Base-by-base conservation (phyloP, 2,329 filamentous ascomycete species). In the Ophiocordyceps camponoti-saundersi region DNA sequence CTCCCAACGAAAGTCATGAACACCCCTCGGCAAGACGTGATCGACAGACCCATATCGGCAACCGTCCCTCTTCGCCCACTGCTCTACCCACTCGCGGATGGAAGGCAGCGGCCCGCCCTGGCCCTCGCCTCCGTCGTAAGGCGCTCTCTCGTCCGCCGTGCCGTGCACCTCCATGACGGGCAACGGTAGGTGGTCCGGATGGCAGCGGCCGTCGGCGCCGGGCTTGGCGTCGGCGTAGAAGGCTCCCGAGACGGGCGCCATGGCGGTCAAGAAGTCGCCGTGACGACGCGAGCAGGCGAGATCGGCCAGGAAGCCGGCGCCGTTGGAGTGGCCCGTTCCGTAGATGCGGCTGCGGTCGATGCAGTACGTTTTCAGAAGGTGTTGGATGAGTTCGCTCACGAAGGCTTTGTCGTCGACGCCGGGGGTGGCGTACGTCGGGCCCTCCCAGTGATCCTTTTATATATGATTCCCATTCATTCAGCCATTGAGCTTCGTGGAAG, bases 141-240 rank as follows among this genome's bases (percentile, higher is more conserved):
- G 32, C 3, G 16, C 16, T 3, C 12, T 34, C 32, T 34, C 16
- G 11, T 75, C 72, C 2, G 52, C 60, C 2, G 62, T 64, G n/a
- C 71, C 71, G 53, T 75, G 72, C 46, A 73, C 67, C 41, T 71
- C 67, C 10, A 75, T 55, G 11, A 75, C 59, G 1, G 71, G 69
- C 3, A 72, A 3, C 50, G 55, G 56, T 67, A 72, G n/a, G 56
- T 57, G 43, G 60, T 58, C 3, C 2, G 65, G 61, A 18, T 61
- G 52, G 52, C 62, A 66, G 11, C 58, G 53, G 2, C 51, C 49
- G 4, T 56, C 51, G 13, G 49, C 51, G 5, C 12, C 11, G 3
- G 32, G 12, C 26, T 47, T 34, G 21, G 52, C 51, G n/a, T 65
- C 60, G 8, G 61, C 64, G 53, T 71, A 70, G 45, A 65, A 66